Evolutionary conservation across 1,139 yeast genomes (phyloP).

Genomic region (Meyerozyma carpophila): DNA sequence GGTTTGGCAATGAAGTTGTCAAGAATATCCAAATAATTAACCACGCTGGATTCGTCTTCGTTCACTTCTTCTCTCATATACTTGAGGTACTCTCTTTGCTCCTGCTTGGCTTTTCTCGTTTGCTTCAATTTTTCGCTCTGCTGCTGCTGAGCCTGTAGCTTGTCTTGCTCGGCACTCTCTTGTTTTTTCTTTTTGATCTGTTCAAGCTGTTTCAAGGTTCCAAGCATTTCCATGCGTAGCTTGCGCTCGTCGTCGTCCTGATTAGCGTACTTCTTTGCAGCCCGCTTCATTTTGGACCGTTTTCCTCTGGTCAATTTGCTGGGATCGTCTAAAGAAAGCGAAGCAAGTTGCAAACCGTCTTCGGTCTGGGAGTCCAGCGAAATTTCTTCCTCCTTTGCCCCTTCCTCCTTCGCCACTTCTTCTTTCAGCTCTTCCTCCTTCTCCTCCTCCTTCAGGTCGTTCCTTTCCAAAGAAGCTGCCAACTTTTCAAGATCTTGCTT

Average conservation of each 20-base stretch:
- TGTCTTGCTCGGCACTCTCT: conserved; percentile 13
- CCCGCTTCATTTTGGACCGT: conserved; percentile 77
- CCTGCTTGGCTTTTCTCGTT: conserved; percentile 13
- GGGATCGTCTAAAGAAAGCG: background rate
- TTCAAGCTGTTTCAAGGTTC: conserved; percentile 70
- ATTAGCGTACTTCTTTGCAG: conserved; percentile 75
- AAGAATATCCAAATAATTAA: conserved; percentile 33
- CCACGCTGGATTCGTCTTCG: conserved; percentile 27
- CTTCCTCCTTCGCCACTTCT: conserved; percentile 6
- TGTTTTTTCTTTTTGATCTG: conserved; percentile 23
- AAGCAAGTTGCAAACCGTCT: conserved; percentile 2
- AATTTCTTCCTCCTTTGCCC: conserved; percentile 6
- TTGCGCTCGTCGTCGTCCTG: conserved; percentile 88
- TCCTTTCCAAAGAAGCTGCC: conserved; percentile 7
- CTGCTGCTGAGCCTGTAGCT: conserved; percentile 18
- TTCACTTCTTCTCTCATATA: conserved; percentile 34
- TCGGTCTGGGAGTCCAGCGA: background rate
- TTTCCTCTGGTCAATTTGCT: conserved; percentile 59
- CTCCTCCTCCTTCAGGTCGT: conserved; percentile 5
- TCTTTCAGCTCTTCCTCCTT: conserved; percentile 6
- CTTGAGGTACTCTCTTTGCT: conserved; percentile 46
- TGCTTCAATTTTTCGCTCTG: conserved; percentile 16
- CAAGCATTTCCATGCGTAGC: conserved; percentile 72
- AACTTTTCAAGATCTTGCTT: conserved; percentile 23
- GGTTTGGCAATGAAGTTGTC: conserved; percentile 42